Percentiles rank a stretch among this genome's conserved stretches.
Conservation (phyloP, 805 yeast species). For the Diddensiella santjacobensis region DNA sequence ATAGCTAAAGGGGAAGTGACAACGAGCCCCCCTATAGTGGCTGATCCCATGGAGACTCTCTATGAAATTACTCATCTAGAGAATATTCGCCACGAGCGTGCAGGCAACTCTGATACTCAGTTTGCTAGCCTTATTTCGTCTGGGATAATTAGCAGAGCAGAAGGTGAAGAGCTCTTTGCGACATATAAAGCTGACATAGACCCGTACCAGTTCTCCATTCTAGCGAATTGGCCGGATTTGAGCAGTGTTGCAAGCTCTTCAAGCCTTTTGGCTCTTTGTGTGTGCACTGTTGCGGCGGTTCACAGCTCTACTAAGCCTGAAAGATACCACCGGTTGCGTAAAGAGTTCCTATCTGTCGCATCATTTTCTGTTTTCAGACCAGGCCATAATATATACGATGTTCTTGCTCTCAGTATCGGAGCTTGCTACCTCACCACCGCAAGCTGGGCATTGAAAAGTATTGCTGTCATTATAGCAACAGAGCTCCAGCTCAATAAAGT, state of each 20-base stretch:
- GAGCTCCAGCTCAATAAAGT: conserved; percentile 1
- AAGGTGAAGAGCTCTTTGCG: neutral
- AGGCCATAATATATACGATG: conserved; percentile 1
- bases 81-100: neutral
- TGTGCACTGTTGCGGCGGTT: conserved; percentile 1
- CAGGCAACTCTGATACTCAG: neutral
- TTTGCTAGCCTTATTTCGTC: neutral
- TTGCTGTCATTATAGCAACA: neutral
- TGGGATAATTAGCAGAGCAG: neutral
- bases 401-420: neutral
- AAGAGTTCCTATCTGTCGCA: neutral
- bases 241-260: neutral
- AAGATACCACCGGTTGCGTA: neutral
- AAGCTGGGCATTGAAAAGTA: conserved; percentile 4
- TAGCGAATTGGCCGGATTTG: neutral
- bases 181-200: neutral
- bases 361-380: conserved; percentile 1
- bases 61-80: conserved; percentile 1
- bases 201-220: conserved; percentile 1
- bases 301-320: neutral
- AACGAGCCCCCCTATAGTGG: conserved; percentile 1
- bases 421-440: conserved; percentile 1
- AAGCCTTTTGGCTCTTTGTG: conserved; percentile 2
- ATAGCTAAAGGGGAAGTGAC: neutral
- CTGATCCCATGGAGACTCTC: conserved; percentile 4